A percentile compares a stretch with the other conserved stretches of the same genome.
These are phyloP conservation scores for Apophysomyces sp. DNA, from an alignment of 371 early-diverging fungal species.

Conservation along the genomic window DNA sequence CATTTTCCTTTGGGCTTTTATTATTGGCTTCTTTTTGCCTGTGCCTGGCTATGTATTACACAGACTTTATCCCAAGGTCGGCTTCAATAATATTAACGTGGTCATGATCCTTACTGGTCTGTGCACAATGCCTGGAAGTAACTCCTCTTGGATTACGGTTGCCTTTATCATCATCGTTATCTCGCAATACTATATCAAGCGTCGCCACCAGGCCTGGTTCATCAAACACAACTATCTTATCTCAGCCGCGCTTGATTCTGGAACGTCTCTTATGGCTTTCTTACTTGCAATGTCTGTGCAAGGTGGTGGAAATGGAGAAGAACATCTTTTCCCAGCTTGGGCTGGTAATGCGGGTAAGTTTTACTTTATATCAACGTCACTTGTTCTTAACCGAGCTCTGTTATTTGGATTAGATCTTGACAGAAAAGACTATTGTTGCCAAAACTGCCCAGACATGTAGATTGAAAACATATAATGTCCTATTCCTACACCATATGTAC, in stretches of 20 bases:
- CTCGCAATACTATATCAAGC: slow-evolving; percentile 40
- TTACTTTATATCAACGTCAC: neutral
- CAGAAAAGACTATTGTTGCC: too few relatives aligned
- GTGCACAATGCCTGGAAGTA: neutral
- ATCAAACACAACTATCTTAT: slow-evolving; percentile 50
- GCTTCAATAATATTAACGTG: neutral
- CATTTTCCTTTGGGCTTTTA: slow-evolving; percentile 30
- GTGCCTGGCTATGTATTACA: slow-evolving; percentile 36
- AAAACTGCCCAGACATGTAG: too few relatives aligned
- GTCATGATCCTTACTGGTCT: neutral
- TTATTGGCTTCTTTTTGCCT: slow-evolving; percentile 42
- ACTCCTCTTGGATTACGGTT: neutral
- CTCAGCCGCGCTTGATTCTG: slow-evolving; percentile 51
- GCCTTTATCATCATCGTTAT: slow-evolving; percentile 26
- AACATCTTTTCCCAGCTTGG: slow-evolving; percentile 39
- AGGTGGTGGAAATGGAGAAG: slow-evolving; percentile 35
- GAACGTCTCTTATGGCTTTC: slow-evolving; percentile 45
- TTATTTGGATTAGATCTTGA: too few relatives aligned
- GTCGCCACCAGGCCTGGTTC: slow-evolving; percentile 41
- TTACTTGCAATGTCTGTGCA: slow-evolving; percentile 40
- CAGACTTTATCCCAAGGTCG: slow-evolving; percentile 26
- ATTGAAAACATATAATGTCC: too few relatives aligned
- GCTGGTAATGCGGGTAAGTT: neutral
- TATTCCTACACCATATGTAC: too few relatives aligned
- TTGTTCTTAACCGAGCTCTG: too few relatives aligned